Evolutionary conservation across 257 asterid species (phyloP).

Genomic region (Nicotiana attenuata): DNA sequence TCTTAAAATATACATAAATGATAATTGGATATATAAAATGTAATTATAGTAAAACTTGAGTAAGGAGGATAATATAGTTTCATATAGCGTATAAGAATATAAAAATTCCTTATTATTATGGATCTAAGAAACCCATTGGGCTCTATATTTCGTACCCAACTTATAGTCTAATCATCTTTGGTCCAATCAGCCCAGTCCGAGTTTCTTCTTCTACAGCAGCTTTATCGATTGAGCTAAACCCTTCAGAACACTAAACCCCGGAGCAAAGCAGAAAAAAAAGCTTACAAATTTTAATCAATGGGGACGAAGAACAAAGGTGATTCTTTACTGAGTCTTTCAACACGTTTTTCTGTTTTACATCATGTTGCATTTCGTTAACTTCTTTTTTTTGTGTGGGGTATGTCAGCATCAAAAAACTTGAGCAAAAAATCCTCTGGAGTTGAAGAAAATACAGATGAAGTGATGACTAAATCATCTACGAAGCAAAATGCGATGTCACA

Average conservation of each 20-base stretch:
- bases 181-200: neutral
- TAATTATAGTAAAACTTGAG: too few species aligned
- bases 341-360: neutral
- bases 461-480: conserved; percentile 12
- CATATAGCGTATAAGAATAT: too few species aligned
- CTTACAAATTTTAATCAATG: neutral
- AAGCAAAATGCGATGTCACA: conserved; percentile 58
- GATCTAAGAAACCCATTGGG: neutral
- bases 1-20: too few species aligned
- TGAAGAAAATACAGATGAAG: neutral
- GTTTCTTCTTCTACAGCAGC: neutral
- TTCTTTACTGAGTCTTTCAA: neutral
- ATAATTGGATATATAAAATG: too few species aligned
- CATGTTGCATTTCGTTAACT: neutral
- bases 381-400: neutral
- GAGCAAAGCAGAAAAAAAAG: neutral
- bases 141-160: neutral
- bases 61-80: too few species aligned
- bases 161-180: neutral
- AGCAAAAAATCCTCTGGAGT: neutral
- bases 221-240: neutral
- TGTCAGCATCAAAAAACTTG: neutral
- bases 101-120: too few species aligned
- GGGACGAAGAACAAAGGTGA: neutral
- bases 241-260: neutral